Conservation (phyloP, 805 yeast species). For the Cyberlindnera misumaiensis region DNA sequence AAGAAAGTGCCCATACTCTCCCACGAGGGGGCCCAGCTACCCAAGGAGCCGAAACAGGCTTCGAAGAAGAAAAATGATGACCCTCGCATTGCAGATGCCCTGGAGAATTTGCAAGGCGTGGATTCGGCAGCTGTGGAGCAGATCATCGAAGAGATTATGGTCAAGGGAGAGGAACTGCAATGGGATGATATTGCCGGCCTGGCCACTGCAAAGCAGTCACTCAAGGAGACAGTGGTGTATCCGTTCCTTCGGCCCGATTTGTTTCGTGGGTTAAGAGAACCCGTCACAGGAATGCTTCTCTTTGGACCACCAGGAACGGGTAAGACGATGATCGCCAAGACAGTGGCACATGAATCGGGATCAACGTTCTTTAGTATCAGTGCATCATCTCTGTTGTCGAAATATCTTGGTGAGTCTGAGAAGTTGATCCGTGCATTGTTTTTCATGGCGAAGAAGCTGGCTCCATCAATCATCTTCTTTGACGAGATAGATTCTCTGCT, state of each 20-base stretch:
- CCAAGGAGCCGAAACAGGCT: constrained; percentile 1
- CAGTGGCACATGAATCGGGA: constrained; percentile 92
- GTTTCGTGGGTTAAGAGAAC: constrained; percentile 86
- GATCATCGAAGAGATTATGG: constrained; percentile 80
- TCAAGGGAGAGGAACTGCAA: constrained; percentile 82
- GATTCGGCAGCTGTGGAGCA: constrained; percentile 76
- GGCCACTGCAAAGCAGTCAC: constrained; percentile 77
- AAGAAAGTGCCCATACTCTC: constrained; percentile 5
- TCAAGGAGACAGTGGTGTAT: constrained; percentile 92
- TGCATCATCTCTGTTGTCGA: constrained; percentile 84
- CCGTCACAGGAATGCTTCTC: constrained; percentile 90
- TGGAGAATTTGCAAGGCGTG: constrained; percentile 48
- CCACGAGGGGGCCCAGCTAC: neutral
- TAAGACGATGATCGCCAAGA: constrained; percentile 93
- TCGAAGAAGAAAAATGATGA: constrained; percentile 11
- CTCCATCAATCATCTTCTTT: constrained; percentile 91
- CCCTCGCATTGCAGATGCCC: constrained; percentile 22
- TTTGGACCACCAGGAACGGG: constrained; percentile 99
- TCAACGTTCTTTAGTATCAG: constrained; percentile 90
- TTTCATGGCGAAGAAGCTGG: constrained; percentile 71
- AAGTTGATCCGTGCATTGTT: constrained; percentile 87
- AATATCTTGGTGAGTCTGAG: constrained; percentile 87
- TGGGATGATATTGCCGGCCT: constrained; percentile 97
- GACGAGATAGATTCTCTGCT: constrained; percentile 93
- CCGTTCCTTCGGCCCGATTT: constrained; percentile 93